Evolutionary conservation across 2,329 filamentous ascomycete genomes (phyloP).

Genomic region (Monascus ruber): DNA sequence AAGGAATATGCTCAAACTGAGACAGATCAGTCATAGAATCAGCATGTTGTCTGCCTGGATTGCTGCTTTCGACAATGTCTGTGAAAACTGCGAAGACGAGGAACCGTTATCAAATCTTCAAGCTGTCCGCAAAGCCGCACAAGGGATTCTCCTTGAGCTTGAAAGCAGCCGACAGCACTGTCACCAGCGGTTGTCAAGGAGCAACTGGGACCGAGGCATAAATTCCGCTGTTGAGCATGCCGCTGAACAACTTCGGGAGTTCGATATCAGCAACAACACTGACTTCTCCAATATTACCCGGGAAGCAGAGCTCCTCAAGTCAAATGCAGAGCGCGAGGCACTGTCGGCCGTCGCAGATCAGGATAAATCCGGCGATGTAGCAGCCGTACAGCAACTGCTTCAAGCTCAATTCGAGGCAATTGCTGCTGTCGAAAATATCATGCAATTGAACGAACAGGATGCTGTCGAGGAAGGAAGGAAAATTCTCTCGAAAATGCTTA

Average conservation of each 20-base stretch:
- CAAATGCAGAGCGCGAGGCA: constrained; percentile 69
- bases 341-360: constrained; percentile 68
- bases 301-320: constrained; percentile 77
- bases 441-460: constrained; percentile 71
- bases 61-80: constrained; percentile 75
- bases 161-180: constrained; percentile 85
- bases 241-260: constrained; percentile 61
- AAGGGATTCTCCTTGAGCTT: constrained; percentile 78
- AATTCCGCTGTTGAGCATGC: constrained; percentile 83
- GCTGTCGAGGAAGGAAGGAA: constrained; percentile 69
- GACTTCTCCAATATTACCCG: constrained; percentile 63
- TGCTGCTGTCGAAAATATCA: constrained; percentile 67
- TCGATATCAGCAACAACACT: constrained; percentile 53
- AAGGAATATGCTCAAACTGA: constrained; percentile 67
- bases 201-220: constrained; percentile 75
- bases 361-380: constrained; percentile 68
- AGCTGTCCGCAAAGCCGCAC: constrained; percentile 75
- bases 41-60: constrained; percentile 84
- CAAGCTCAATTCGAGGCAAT: constrained; percentile 89
- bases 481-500: constrained; percentile 66
- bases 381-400: constrained; percentile 69
- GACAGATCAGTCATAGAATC: constrained; percentile 74
- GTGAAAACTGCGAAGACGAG: constrained; percentile 58
- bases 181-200: constrained; percentile 69
- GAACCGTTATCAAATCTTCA: constrained; percentile 54